Percentiles rank a stretch among this genome's conserved stretches.
phyloP scores from a whole-genome alignment of 352 stramenopile species.

The Phytophthora brassicae region DNA sequence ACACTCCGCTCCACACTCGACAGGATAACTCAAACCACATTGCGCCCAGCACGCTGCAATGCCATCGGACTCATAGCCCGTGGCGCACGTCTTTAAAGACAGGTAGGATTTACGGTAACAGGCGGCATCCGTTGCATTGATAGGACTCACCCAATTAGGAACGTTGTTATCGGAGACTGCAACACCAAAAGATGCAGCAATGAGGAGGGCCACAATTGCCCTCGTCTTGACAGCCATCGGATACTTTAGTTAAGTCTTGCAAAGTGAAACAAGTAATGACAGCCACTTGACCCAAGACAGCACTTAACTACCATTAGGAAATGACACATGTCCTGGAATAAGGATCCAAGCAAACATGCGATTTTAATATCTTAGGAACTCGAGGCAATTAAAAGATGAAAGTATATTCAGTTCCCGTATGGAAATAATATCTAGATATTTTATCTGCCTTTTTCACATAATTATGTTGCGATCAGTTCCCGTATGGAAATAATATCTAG shows the following conservation, averaged over 20 bases:
- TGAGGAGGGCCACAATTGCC: background rate
- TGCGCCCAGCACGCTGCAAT: conserved; percentile 62
- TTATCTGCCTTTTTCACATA: no score
- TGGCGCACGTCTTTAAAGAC: conserved; percentile 30
- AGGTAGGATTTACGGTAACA: conserved; percentile 58
- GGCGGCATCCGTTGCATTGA: conserved; percentile 26
- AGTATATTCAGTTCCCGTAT: background rate
- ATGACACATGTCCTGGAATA: conserved; percentile 7
- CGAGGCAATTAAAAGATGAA: background rate
- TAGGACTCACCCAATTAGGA: conserved; percentile 33
- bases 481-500: no score
- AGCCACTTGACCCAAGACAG: no score
- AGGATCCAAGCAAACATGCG: no score
- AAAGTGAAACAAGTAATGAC: conserved; percentile 9
- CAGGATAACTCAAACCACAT: conserved; percentile 66
- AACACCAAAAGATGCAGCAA: background rate
- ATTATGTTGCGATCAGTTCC: no score
- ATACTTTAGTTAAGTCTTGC: background rate
- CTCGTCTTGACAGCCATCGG: conserved; percentile 7
- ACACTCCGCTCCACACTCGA: conserved; percentile 71
- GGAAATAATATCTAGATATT: no score
- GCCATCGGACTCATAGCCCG: conserved; percentile 48
- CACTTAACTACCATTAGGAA: no score
- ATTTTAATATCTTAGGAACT: no score
- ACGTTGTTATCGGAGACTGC: conserved; percentile 1